Evolutionary conservation across 306 rosid genomes (phyloP).

Genomic region (Oxytropis ochrocephala): DNA sequence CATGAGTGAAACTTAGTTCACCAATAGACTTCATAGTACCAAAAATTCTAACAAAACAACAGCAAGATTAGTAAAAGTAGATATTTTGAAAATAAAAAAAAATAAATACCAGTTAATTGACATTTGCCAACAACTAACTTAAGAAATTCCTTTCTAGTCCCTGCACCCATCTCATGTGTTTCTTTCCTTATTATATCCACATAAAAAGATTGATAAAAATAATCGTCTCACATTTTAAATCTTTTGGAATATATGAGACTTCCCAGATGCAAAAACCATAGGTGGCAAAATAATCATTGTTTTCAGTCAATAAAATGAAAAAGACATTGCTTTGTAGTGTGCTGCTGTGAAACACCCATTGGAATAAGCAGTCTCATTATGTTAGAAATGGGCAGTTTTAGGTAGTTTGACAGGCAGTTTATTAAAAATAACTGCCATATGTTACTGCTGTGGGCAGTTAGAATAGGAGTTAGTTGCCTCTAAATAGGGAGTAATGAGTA

Average conservation of each 20-base stretch:
- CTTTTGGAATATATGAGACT: background rate
- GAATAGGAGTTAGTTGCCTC: no score
- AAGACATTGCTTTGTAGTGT: background rate
- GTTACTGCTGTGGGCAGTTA: no score
- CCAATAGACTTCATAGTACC: background rate
- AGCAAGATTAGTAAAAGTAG: conserved; percentile 2
- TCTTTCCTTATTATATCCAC: background rate
- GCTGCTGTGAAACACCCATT: background rate
- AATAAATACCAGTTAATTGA: background rate
- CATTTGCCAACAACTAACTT: background rate
- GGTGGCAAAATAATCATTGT: background rate
- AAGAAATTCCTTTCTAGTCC: background rate
- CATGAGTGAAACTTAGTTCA: background rate
- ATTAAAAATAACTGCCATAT: no score
- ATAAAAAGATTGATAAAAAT: background rate
- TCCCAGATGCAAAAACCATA: background rate
- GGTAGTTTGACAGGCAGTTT: no score
- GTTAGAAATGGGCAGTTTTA: no score
- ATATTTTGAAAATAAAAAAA: background rate
- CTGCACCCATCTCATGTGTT: background rate
- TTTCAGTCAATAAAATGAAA: background rate
- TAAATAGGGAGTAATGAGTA: no score
- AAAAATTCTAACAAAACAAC: background rate
- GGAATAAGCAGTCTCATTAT: background rate
- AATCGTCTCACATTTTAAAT: background rate